These are phyloP conservation scores for Chalaropsis thielavioides DNA, from an alignment of 2,329 filamentous ascomycete species.

Conservation along the genomic window DNA sequence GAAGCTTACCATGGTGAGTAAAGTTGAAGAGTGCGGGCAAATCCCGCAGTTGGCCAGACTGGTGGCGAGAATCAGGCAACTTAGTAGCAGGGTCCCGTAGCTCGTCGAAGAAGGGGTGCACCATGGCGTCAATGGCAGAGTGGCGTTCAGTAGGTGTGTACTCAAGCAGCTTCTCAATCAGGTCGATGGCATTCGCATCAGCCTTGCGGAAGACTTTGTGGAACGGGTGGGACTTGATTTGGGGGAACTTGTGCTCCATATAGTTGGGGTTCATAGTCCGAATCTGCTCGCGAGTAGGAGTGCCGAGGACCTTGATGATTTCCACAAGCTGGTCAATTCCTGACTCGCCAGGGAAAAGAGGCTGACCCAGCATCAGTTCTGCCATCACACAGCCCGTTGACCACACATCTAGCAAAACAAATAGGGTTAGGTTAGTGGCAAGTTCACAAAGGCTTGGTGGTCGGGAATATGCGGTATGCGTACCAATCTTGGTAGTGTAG, in stretches of 20 bases:
- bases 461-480: constrained; percentile 24
- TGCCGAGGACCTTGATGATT: constrained; percentile 97
- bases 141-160: constrained; percentile 95
- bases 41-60: constrained; percentile 64
- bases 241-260: constrained; percentile 99
- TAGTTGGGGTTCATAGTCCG: constrained; percentile 99
- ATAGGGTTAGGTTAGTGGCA: constrained; percentile 47
- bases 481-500: constrained; percentile 99
- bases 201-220: constrained; percentile 99
- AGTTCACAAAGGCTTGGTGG: neutral
- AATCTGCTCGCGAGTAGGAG: constrained; percentile 92
- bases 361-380: constrained; percentile 95
- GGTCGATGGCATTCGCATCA: constrained; percentile 78
- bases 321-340: constrained; percentile 97
- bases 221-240: constrained; percentile 99
- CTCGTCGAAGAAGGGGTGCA: constrained; percentile 97
- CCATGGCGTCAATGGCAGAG: constrained; percentile 89
- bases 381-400: constrained; percentile 99
- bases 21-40: constrained; percentile 87
- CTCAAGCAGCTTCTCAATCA: constrained; percentile 86
- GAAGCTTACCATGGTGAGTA: constrained; percentile 66
- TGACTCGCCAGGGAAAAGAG: constrained; percentile 93
- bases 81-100: constrained; percentile 80
- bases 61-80: constrained; percentile 85
- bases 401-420: constrained; percentile 83